Conservation (phyloP, 2,329 filamentous ascomycete species). For the Microsporum canis region DNA sequence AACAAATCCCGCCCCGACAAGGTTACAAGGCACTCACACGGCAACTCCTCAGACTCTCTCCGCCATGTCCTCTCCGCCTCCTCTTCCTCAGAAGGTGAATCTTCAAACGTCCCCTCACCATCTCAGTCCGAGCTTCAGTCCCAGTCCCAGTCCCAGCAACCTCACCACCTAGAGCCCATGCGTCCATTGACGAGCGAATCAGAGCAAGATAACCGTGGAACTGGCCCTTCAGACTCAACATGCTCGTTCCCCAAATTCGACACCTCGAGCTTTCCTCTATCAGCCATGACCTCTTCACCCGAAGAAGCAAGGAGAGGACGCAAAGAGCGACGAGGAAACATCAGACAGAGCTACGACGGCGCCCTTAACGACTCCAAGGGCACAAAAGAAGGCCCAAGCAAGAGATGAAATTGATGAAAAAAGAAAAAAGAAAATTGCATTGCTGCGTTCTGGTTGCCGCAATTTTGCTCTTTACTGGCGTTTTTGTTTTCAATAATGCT, state of each 20-base stretch:
- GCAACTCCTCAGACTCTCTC: not conserved
- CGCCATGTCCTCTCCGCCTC: not conserved
- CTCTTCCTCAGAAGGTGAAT: not conserved
- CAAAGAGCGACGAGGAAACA: not conserved
- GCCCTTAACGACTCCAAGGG: not conserved
- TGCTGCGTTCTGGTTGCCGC: not conserved
- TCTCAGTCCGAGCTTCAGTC: not conserved
- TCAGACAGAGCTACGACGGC: not conserved
- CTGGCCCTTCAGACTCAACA: not conserved
- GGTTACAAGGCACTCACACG: not conserved
- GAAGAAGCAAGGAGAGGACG: not conserved
- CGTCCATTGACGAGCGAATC: not conserved
- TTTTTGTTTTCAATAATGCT: not conserved
- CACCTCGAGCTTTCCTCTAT: not conserved
- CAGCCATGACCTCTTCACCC: not conserved
- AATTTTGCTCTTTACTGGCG: not conserved
- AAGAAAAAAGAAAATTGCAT: not conserved
- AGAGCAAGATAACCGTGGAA: not conserved
- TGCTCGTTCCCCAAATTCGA: conserved; percentile 1
- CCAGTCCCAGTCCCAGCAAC: not conserved
- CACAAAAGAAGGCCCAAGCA: not conserved
- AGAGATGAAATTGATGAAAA: not conserved
- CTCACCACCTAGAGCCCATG: not conserved
- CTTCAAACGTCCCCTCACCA: not conserved
- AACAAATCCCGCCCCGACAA: not conserved